A percentile compares a stretch with the other conserved stretches of the same genome.
Conservation (phyloP, 164 flowering plant species). For the Tetracentron sinense region DNA sequence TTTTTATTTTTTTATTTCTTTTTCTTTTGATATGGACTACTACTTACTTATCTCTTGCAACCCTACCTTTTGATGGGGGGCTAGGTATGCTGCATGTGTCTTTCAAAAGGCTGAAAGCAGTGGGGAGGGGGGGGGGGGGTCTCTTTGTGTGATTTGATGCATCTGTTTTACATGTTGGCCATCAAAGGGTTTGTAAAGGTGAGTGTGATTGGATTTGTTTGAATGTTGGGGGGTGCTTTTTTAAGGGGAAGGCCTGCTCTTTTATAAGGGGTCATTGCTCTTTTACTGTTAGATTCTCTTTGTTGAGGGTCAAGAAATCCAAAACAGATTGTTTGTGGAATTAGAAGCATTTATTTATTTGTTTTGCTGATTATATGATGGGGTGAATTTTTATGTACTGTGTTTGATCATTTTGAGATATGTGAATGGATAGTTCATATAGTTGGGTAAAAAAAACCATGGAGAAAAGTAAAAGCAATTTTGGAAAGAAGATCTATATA, state of each 20-base stretch:
- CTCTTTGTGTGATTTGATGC: conserved; percentile 39
- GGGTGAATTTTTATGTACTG: neutral
- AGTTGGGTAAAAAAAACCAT: no score
- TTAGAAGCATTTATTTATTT: neutral
- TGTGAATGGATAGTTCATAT: neutral
- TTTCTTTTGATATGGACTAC: conserved; percentile 3
- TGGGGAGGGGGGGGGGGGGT: conserved; percentile 20
- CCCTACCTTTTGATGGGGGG: conserved; percentile 28
- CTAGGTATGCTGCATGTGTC: conserved; percentile 39
- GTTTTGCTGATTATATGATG: neutral
- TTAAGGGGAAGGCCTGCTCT: no score
- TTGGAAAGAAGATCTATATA: no score
- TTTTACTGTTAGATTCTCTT: conserved; percentile 7
- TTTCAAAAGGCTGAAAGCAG: conserved; percentile 42
- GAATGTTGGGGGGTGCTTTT: conserved; percentile 21
- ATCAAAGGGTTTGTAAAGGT: conserved; percentile 28
- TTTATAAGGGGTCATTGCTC: neutral
- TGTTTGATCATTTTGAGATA: neutral
- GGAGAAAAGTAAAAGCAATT: no score
- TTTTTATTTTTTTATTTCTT: conserved; percentile 15
- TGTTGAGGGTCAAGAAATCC: conserved; percentile 3
- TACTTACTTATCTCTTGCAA: conserved; percentile 8
- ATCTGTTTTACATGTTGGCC: conserved; percentile 38
- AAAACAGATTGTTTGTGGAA: neutral
- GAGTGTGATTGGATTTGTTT: conserved; percentile 30